phyloP scores from a whole-genome alignment of 2,329 filamentous ascomycete species.

The Aspergillus novoparasiticus region DNA sequence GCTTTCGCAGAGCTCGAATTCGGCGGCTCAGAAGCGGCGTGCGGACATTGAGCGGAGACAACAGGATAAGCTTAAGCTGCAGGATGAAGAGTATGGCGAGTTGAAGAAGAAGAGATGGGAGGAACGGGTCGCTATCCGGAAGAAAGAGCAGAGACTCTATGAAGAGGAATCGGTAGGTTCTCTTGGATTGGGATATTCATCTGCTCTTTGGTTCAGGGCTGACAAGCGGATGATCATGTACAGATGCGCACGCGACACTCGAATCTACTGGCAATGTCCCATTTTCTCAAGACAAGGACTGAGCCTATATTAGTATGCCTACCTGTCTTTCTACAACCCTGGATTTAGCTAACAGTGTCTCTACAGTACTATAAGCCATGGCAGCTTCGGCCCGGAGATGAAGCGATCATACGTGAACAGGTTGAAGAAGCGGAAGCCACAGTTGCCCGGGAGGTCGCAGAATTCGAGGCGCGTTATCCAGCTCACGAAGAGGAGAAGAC shows the following conservation, averaged over 20 bases:
- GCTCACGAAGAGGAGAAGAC: conserved; percentile 32
- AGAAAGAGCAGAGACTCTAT: conserved; percentile 71
- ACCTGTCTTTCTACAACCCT: conserved; percentile 6
- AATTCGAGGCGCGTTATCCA: conserved; percentile 58
- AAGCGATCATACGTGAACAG: conserved; percentile 71
- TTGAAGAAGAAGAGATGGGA: conserved; percentile 67
- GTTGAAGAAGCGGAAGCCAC: conserved; percentile 64
- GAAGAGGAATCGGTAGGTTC: conserved; percentile 73
- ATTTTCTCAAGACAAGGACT: conserved; percentile 71
- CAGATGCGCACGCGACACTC: conserved; percentile 76
- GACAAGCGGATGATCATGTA: conserved; percentile 14
- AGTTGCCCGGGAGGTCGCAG: conserved; percentile 66
- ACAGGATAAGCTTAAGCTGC: conserved; percentile 75
- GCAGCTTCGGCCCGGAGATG: conserved; percentile 70
- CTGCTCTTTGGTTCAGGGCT: conserved; percentile 19
- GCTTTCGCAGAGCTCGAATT: conserved; percentile 70
- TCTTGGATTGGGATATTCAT: conserved; percentile 1
- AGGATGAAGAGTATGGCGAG: conserved; percentile 71
- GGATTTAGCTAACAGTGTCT: conserved; percentile 3
- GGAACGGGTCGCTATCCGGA: conserved; percentile 62
- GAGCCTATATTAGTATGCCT: conserved; percentile 72
- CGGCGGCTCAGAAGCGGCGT: conserved; percentile 67
- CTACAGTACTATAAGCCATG: conserved; percentile 82
- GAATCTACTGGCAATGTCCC: conserved; percentile 71
- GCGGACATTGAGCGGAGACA: conserved; percentile 82